phyloP scores from a whole-genome alignment of 2,329 filamentous ascomycete species.

The Paradendryphiella salina region DNA sequence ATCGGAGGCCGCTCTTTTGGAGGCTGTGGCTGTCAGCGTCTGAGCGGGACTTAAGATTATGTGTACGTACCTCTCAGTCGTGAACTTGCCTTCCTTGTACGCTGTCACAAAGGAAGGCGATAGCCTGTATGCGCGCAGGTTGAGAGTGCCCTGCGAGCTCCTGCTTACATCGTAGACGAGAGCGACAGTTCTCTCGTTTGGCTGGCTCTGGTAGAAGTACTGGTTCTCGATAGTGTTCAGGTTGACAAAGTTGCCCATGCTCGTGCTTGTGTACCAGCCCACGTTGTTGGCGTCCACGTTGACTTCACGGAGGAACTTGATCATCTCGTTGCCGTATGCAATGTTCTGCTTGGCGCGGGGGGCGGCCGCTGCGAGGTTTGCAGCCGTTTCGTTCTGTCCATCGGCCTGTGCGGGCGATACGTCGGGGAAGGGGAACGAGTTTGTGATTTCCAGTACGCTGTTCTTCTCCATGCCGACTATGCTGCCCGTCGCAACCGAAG shows the following conservation, averaged over 20 bases:
- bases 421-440: constrained; percentile 90
- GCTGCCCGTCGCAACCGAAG: constrained; percentile 84
- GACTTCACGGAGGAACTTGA: constrained; percentile 92
- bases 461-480: constrained; percentile 91
- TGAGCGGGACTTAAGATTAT: constrained; percentile 42
- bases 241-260: constrained; percentile 98
- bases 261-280: constrained; percentile 97
- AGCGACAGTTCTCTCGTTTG: constrained; percentile 82
- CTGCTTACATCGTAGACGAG: constrained; percentile 94
- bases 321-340: constrained; percentile 93
- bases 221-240: constrained; percentile 96
- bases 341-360: constrained; percentile 90
- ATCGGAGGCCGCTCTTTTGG: constrained; percentile 90
- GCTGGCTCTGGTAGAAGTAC: constrained; percentile 91
- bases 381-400: constrained; percentile 39
- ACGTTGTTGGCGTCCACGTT: constrained; percentile 98
- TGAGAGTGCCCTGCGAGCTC: constrained; percentile 88
- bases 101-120: constrained; percentile 85
- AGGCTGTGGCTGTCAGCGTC: constrained; percentile 60
- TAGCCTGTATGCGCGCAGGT: constrained; percentile 86
- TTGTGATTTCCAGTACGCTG: constrained; percentile 83
- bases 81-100: constrained; percentile 98
- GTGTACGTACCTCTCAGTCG: constrained; percentile 77
- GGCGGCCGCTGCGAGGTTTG: constrained; percentile 76
- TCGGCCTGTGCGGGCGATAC: constrained; percentile 67